These are phyloP conservation scores for Botrytis elliptica DNA, from an alignment of 2,329 filamentous ascomycete genomes.

Conservation along the genomic window DNA sequence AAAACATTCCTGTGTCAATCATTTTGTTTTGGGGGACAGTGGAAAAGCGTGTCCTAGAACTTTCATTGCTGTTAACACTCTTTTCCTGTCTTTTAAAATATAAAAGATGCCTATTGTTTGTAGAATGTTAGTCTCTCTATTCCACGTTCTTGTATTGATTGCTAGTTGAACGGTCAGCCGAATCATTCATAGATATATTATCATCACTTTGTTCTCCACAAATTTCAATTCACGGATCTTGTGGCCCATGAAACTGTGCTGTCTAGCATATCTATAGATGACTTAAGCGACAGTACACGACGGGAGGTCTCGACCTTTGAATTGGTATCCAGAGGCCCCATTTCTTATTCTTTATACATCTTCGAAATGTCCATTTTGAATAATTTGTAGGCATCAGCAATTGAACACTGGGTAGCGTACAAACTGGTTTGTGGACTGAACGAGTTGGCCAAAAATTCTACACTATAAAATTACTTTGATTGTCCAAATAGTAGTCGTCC, in stretches of 20 bases:
- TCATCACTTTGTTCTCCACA: not conserved
- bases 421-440: not conserved
- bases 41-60: not conserved
- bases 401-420: not conserved
- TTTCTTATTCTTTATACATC: not conserved
- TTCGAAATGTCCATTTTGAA: not conserved
- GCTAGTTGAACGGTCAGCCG: not conserved
- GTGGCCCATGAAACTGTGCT: not conserved
- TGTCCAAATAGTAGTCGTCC: not conserved
- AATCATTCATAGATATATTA: not conserved
- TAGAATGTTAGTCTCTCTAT: not conserved
- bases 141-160: not conserved
- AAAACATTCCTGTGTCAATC: not conserved
- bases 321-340: not conserved
- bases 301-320: not conserved
- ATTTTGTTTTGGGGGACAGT: not conserved
- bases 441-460: no score
- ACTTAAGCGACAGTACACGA: not conserved
- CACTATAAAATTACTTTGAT: not conserved
- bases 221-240: not conserved
- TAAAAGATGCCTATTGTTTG: not conserved
- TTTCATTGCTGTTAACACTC: not conserved
- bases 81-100: not conserved
- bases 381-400: not conserved
- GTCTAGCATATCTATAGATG: not conserved